Evolutionary conservation across 2,329 filamentous ascomycete species (phyloP), one percentile per base, ranked within the genome.

Genomic region (Alternaria dauci): DNA sequence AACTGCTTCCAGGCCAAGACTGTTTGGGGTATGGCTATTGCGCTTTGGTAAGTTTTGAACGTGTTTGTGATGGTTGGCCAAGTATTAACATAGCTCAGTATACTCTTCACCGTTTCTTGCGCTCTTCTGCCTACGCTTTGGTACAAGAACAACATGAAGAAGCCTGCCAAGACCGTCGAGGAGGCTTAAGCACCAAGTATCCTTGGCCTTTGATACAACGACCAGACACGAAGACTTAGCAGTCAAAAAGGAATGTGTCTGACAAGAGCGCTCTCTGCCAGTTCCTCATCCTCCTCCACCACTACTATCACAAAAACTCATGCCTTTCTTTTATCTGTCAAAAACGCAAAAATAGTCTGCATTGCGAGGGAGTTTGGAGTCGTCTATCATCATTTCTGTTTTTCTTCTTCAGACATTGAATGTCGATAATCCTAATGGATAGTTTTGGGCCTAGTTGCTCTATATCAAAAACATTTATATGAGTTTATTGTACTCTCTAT

Each of bases 1-100:
- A 91, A 91, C 56, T 97, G 94, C 81, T 88, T 89, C 72, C 89
- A 95, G 82, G 88, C 93, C 77, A 96, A 96, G 84, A 87, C 91
- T 16, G 87, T 95, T 67, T 97, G 93, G 94, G 93, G 93, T 1
- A 80, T 97, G 61, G 87, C 88, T 76, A 94, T 97, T 78, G 89
- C 89, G 5, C 85, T 96, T 51, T 93, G 86, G 86, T 88, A 74
- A 74, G 84, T 82, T 34, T 4, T 12, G 14, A n/a, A 1, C 0
- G 28, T 6, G n/a, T 26, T 14, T 0, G 14, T 11, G 0, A 14
- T 23, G 12, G 5, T 25, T 4, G 11, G 23, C 11, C 4, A 9
- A 18, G 2, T 47, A 46, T 66, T 75, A 65, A 73, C 32, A 11
- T 1, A 1, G 6, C 32, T 60, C 25, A 81, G 80, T 66, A 79